These are phyloP conservation scores for Gremmenia infestans DNA, from an alignment of 2,329 filamentous ascomycete species.

Conservation along the genomic window DNA sequence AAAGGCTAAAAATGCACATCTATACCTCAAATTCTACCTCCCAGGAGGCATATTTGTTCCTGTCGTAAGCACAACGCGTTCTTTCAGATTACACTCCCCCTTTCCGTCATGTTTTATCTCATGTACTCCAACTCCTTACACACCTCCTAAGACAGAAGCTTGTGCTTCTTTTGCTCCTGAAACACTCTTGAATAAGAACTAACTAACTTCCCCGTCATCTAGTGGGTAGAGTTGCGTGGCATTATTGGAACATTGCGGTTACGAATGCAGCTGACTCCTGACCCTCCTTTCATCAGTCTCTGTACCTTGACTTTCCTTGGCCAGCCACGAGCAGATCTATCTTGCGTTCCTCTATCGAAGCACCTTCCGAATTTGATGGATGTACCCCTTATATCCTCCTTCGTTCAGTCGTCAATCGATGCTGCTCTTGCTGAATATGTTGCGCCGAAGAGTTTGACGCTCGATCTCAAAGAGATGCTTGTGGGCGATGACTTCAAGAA, in stretches of 20 bases:
- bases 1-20: conserved; percentile 67
- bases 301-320: conserved; percentile 71
- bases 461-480: conserved; percentile 73
- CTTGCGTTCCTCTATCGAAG: conserved; percentile 65
- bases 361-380: conserved; percentile 70
- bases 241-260: conserved; percentile 66
- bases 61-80: conserved; percentile 33
- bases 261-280: conserved; percentile 67
- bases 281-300: conserved; percentile 72
- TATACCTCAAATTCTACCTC: conserved; percentile 68
- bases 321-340: conserved; percentile 66
- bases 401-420: conserved; percentile 69
- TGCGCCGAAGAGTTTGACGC: conserved; percentile 67
- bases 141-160: too few species aligned
- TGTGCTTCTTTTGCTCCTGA: too few species aligned
- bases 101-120: too few species aligned
- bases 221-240: conserved; percentile 69
- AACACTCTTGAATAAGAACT: too few species aligned
- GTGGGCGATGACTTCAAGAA: conserved; percentile 76
- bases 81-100: too few species aligned
- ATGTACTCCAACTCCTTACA: too few species aligned
- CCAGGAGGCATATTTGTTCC: conserved; percentile 49
- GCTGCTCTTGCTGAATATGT: conserved; percentile 72
- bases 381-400: conserved; percentile 67
- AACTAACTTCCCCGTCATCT: too few species aligned